These are phyloP conservation scores for Fusarium cyanostomum DNA, from an alignment of 2,329 filamentous ascomycete species.

Conservation along the genomic window DNA sequence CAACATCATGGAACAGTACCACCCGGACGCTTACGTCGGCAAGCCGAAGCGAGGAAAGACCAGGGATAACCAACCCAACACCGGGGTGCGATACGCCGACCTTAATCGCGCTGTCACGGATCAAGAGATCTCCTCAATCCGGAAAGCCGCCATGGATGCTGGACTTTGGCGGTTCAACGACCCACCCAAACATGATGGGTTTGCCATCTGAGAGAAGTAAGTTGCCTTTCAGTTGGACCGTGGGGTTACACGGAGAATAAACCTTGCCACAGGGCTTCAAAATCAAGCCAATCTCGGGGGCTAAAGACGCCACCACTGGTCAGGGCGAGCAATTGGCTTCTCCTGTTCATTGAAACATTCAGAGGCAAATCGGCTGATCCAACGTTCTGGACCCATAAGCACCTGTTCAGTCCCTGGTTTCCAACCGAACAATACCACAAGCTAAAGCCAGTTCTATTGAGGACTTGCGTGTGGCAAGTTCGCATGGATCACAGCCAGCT, in stretches of 20 bases:
- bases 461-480: conserved; percentile 23
- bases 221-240: conserved; percentile 12
- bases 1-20: conserved; percentile 91
- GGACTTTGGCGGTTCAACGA: conserved; percentile 86
- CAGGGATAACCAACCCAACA: conserved; percentile 53
- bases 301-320: conserved; percentile 29
- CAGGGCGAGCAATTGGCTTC: conserved; percentile 16
- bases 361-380: conserved; percentile 7
- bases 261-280: conserved; percentile 17
- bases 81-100: conserved; percentile 73
- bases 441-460: conserved; percentile 12
- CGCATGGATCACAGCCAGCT: conserved; percentile 21
- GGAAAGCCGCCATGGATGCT: conserved; percentile 72
- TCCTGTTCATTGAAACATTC: conserved; percentile 11
- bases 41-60: conserved; percentile 60
- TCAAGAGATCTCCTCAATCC: conserved; percentile 72
- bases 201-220: conserved; percentile 54
- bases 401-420: conserved; percentile 13
- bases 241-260: conserved; percentile 9
- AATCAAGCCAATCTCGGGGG: conserved; percentile 25
- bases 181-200: conserved; percentile 61
- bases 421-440: conserved; percentile 26
- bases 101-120: conserved; percentile 72
- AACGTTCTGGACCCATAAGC: conserved; percentile 15
- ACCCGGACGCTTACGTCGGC: conserved; percentile 82